Evolutionary conservation across 306 rosid species (phyloP).

Genomic region (Sicyos edulis): DNA sequence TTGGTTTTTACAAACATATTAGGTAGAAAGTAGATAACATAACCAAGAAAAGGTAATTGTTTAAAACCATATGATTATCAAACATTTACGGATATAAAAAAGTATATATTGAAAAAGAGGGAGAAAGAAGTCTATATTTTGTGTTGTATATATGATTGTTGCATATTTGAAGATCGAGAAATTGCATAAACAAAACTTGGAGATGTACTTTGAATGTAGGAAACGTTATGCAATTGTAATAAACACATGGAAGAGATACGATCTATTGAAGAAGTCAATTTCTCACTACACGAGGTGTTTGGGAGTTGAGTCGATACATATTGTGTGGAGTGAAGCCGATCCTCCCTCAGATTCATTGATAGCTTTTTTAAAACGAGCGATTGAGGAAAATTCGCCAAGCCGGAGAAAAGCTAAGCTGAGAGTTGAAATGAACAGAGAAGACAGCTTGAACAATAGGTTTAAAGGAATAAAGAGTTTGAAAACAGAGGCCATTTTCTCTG

Average conservation of each 20-base stretch:
- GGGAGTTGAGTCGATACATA: slow-evolving; percentile 63
- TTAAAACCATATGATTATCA: too few species aligned
- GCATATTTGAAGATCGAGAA: too few species aligned
- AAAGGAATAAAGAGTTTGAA: slow-evolving; percentile 68
- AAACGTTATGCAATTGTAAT: slow-evolving; percentile 77
- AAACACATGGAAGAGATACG: slow-evolving; percentile 98
- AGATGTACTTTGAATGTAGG: slow-evolving; percentile 34
- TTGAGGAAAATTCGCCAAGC: slow-evolving; percentile 41
- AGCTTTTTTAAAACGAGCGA: slow-evolving; percentile 33
- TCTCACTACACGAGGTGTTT: slow-evolving; percentile 71
- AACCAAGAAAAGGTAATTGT: too few species aligned
- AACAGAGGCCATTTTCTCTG: slow-evolving; percentile 73
- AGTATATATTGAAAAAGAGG: too few species aligned
- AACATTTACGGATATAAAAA: too few species aligned
- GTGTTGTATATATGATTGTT: too few species aligned
- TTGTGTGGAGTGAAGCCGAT: slow-evolving; percentile 89
- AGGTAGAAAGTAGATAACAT: too few species aligned
- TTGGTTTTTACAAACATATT: too few species aligned
- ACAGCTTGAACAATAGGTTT: slow-evolving; percentile 91
- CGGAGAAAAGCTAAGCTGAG: slow-evolving; percentile 46
- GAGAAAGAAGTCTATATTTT: too few species aligned
- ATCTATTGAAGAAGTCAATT: slow-evolving; percentile 84
- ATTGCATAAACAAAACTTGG: too few species aligned
- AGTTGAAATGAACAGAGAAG: slow-evolving; percentile 67
- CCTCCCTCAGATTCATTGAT: slow-evolving; percentile 63